Evolutionary conservation across 805 yeast species (phyloP).

Genomic region (Pichia paraexigua): DNA sequence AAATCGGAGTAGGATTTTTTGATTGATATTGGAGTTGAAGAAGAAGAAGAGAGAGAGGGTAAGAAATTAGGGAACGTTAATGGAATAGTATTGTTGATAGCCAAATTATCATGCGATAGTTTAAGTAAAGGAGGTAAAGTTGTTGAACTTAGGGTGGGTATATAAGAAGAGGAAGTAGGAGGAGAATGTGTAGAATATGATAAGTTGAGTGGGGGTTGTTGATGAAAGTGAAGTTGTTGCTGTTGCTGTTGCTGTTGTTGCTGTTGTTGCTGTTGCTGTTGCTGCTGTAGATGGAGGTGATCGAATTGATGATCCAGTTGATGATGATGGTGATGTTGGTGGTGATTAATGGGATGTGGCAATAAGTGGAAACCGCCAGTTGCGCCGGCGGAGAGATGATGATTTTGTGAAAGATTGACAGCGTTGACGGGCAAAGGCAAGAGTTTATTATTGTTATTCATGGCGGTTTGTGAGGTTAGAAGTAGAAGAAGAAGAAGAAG

Average conservation of each 20-base stretch:
- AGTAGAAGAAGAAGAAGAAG: neutral
- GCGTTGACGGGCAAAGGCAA: neutral
- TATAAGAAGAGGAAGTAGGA: neutral
- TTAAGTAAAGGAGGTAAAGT: neutral
- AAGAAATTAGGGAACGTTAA: neutral
- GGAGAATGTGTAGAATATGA: neutral
- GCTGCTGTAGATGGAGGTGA: neutral
- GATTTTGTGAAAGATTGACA: neutral
- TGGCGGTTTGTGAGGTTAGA: neutral
- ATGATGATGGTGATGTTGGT: neutral
- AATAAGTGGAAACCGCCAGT: neutral
- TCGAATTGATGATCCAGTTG: neutral
- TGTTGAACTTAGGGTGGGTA: constrained; percentile 1
- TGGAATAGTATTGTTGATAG: neutral
- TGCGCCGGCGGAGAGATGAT: neutral
- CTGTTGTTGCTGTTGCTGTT: neutral
- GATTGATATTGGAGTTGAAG: neutral
- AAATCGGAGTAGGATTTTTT: neutral
- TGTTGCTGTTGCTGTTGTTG: constrained; percentile 6
- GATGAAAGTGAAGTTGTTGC: neutral
- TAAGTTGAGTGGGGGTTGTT: neutral
- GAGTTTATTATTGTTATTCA: neutral
- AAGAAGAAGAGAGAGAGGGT: neutral
- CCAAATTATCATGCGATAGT: neutral
- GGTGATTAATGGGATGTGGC: neutral